A percentile compares a stretch with the other conserved stretches of the same genome.
Evolutionary conservation across 2,329 filamentous ascomycete species (phyloP).

Genomic region (Pseudogymnoascus destructans): DNA sequence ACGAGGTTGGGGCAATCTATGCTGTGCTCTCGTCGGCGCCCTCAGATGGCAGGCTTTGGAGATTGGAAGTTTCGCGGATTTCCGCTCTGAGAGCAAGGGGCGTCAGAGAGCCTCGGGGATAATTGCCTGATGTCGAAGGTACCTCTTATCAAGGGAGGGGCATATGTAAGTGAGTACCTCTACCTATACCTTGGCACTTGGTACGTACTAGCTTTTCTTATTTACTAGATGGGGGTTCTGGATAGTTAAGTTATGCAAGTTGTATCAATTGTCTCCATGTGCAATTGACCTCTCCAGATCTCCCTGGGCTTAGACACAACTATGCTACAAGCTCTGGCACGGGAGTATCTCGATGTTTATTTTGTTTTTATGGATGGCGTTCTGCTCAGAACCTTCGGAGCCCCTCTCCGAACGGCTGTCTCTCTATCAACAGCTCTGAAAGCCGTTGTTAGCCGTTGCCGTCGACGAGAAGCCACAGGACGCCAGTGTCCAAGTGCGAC

Average conservation of each 20-base stretch:
- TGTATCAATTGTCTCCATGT: background rate
- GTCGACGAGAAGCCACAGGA: background rate
- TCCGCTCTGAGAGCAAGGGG: background rate
- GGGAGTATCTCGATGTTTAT: background rate
- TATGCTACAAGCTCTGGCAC: background rate
- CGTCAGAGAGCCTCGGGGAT: background rate
- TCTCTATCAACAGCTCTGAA: background rate
- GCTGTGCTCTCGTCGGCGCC: background rate
- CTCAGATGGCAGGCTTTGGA: background rate
- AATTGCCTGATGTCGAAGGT: background rate
- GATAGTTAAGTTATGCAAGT: too few species aligned
- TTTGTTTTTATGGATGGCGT: background rate
- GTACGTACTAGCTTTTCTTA: background rate
- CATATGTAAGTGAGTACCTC: conserved; percentile 1
- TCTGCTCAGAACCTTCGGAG: background rate
- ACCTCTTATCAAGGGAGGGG: background rate
- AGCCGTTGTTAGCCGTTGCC: background rate
- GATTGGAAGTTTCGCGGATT: background rate
- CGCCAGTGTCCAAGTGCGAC: background rate
- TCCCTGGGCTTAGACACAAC: background rate
- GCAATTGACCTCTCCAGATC: background rate
- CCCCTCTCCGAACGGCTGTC: background rate
- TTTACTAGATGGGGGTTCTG: background rate
- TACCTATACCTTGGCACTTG: background rate
- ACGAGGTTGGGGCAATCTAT: conserved; percentile 3